Base-by-base conservation (phyloP, 345 rosid genomes). In the Lepidium sativum region DNA sequence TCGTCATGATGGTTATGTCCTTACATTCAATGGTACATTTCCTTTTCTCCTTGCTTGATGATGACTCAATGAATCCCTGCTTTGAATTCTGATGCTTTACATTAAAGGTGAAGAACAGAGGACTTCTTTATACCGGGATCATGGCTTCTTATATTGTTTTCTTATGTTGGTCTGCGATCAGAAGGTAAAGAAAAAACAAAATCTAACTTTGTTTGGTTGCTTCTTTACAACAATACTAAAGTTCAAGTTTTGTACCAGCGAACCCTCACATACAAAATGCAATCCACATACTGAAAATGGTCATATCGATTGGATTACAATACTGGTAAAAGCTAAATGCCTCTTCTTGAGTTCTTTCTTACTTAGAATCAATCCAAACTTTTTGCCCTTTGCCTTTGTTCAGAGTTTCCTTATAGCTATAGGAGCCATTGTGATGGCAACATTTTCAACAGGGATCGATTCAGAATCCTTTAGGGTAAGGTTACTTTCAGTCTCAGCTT, bases 141-240 rank as follows among this genome's bases (percentile, higher is more conserved):
- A 89, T 92, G 96, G 96, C 95, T 60, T 78, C 84, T 7, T 92
- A 92, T 80, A 64, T 92, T 57, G 90, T 89, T 52, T 92, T 89
- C 78, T 78, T 92, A 53, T 92, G 95, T 70, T 92, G 98, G 98
- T 89, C 89, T 72, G 98, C 96, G 3, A 71, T 92, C 72, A 85
- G 98, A 82, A 92, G 98, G 98, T 88, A 63, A 67, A 17, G 10
- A 38, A 9, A 34, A 38, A 37, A n/a, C 13, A 63, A 55, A 40
- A n/a, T 23, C 27, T 61, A n/a, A 12, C 21, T 33, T 38, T 62
- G 10, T 43, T 38, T 13, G 39, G 43, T 45, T 54, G 18, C 38
- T 57, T 55, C 42, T 63, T 60, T 8, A 43, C 16, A 48, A 15
- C 54, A 54, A 31, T 48, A 17, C 65, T 65, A 6, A 55, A 10